These are phyloP conservation scores for Pseudophaeomoniella oleicola DNA, from an alignment of 2,329 filamentous ascomycete genomes.

Conservation along the genomic window DNA sequence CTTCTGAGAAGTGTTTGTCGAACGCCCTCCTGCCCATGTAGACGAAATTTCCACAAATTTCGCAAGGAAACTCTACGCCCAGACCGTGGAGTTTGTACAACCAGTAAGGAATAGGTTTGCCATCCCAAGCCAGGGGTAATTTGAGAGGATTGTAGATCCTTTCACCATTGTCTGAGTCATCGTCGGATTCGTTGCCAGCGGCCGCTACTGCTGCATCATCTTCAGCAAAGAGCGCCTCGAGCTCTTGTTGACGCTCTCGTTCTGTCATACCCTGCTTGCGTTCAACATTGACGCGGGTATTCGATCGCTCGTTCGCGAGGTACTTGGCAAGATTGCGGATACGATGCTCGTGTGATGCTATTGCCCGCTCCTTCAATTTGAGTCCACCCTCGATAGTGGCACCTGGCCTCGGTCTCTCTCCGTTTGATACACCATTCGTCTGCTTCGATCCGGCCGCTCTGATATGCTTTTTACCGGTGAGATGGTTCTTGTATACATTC, in stretches of 20 bases:
- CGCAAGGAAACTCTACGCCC: constrained; percentile 87
- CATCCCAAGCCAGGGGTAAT: constrained; percentile 90
- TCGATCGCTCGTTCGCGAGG: constrained; percentile 75
- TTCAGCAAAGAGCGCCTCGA: constrained; percentile 69
- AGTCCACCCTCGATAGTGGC: constrained; percentile 3
- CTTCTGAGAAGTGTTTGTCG: constrained; percentile 97
- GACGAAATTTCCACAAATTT: constrained; percentile 97
- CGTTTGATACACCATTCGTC: constrained; percentile 11
- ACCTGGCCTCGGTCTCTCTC: constrained; percentile 6
- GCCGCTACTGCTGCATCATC: constrained; percentile 25
- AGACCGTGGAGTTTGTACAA: constrained; percentile 92
- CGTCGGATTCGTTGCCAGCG: constrained; percentile 41
- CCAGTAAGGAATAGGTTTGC: constrained; percentile 98
- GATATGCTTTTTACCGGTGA: constrained; percentile 85
- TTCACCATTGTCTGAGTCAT: constrained; percentile 66
- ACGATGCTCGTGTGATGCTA: constrained; percentile 78
- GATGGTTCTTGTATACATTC: constrained; percentile 81
- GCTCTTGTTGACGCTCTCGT: constrained; percentile 81
- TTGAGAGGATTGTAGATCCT: constrained; percentile 96
- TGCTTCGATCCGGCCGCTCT: constrained; percentile 57
- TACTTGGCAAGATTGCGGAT: constrained; percentile 64
- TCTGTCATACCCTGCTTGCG: constrained; percentile 96
- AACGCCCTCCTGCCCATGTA: constrained; percentile 95
- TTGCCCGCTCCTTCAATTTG: constrained; percentile 70
- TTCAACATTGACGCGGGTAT: constrained; percentile 89